A percentile compares a stretch with the other conserved stretches of the same genome.
Evolutionary conservation across 2,329 filamentous ascomycete species (phyloP).

Genomic region (Claviceps arundinis): DNA sequence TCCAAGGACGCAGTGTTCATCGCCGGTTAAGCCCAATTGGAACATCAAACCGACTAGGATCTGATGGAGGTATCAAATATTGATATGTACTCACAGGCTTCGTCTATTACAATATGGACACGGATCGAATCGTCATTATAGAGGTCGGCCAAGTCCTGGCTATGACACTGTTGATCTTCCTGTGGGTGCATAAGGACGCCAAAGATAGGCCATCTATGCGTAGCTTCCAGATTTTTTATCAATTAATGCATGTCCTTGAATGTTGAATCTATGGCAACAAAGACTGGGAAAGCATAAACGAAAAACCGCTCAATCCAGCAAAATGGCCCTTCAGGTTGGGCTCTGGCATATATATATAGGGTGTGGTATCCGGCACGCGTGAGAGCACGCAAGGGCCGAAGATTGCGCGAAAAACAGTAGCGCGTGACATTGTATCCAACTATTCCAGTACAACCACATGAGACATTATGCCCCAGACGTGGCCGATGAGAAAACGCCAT

Average conservation of each 20-base stretch:
- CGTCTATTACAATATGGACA: too few relatives aligned
- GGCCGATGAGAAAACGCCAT: not conserved
- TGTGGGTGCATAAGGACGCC: not conserved
- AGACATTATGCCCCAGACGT: not conserved
- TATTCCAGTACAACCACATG: not conserved
- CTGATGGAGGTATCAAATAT: too few relatives aligned
- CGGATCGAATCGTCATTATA: too few relatives aligned
- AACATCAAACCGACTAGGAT: not conserved
- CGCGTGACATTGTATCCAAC: not conserved
- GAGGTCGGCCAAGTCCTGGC: too few relatives aligned
- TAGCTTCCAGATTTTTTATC: not conserved
- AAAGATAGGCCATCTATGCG: not conserved
- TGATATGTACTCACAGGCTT: too few relatives aligned
- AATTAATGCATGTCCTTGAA: not conserved
- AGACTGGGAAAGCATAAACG: not conserved
- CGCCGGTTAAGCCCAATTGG: not conserved
- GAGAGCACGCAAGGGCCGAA: not conserved
- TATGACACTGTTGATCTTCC: not conserved
- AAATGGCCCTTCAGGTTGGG: not conserved
- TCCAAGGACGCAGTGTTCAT: not conserved
- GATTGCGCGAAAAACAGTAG: not conserved
- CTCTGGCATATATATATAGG: not conserved
- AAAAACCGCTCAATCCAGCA: not conserved
- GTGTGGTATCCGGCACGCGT: not conserved
- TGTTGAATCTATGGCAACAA: not conserved